Evolutionary conservation across 441 rosid genomes (phyloP).

Genomic region (Jatropha podagrica): DNA sequence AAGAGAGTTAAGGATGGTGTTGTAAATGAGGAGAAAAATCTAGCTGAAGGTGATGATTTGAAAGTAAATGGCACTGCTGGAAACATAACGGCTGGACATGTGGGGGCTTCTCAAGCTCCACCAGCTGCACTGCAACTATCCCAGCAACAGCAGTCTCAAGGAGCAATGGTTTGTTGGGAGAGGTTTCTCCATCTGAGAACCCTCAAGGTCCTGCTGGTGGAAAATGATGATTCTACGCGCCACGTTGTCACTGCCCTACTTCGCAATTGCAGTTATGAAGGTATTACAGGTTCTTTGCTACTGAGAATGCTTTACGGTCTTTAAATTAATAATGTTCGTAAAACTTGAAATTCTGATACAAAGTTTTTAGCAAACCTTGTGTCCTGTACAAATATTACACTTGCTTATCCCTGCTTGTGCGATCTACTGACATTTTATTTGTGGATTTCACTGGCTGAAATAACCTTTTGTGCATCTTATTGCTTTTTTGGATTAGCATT

Average conservation of each 20-base stretch:
- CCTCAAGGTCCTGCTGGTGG: constrained; percentile 83
- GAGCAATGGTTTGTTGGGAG: constrained; percentile 60
- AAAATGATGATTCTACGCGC: constrained; percentile 77
- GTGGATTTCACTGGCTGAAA: background rate
- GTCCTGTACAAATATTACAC: background rate
- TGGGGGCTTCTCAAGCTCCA: constrained; percentile 34
- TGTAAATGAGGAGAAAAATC: constrained; percentile 36
- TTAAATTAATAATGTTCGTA: background rate
- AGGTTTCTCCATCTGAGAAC: constrained; percentile 68
- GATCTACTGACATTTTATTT: background rate
- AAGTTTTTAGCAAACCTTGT: background rate
- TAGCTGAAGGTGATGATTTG: constrained; percentile 41
- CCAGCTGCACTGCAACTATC: constrained; percentile 36
- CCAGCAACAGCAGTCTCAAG: constrained; percentile 49
- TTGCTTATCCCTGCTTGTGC: background rate
- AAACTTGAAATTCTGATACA: background rate
- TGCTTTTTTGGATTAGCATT: background rate
- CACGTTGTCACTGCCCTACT: constrained; percentile 76
- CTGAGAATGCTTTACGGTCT: background rate
- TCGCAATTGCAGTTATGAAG: constrained; percentile 83
- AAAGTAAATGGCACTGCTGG: constrained; percentile 34
- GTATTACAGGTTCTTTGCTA: constrained; percentile 28
- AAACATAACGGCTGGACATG: constrained; percentile 34
- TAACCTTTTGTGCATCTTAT: background rate
- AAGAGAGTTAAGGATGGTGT: constrained; percentile 42